Percentiles rank a stretch among this genome's conserved stretches.
phyloP scores from a whole-genome alignment of 2,329 filamentous ascomycete genomes.

The Saccharata proteae region DNA sequence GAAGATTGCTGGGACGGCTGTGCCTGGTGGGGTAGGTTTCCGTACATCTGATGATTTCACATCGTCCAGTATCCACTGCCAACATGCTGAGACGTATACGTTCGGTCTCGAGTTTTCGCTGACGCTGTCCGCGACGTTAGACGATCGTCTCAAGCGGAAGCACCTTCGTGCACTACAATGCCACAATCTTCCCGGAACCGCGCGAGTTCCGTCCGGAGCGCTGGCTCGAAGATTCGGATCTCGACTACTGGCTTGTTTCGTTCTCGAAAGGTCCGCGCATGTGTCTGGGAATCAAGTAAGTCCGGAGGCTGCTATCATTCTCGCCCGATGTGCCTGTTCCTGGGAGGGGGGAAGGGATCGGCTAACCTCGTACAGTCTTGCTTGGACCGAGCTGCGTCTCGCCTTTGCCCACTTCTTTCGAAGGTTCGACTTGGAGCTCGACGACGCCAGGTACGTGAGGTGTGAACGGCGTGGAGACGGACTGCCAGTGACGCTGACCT shows the following conservation, averaged over 20 bases:
- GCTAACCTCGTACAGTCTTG: conserved; percentile 9
- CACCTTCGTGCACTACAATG: conserved; percentile 17
- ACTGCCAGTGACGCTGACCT: neutral
- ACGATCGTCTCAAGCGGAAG: conserved; percentile 14
- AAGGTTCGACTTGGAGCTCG: conserved; percentile 7
- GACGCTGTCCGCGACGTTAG: conserved; percentile 19
- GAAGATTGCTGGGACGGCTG: conserved; percentile 12
- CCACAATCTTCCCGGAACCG: conserved; percentile 17
- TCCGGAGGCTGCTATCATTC: neutral
- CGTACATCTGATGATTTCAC: neutral
- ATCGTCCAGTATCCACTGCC: neutral
- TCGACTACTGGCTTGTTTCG: conserved; percentile 17
- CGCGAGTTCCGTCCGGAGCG: conserved; percentile 11
- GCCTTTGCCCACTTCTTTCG: conserved; percentile 9
- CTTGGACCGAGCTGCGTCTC: conserved; percentile 12
- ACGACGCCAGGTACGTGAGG: conserved; percentile 1
- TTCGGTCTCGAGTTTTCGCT: neutral
- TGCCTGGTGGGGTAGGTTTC: conserved; percentile 15
- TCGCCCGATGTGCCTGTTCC: neutral
- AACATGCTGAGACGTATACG: conserved; percentile 10
- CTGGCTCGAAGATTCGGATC: conserved; percentile 12
- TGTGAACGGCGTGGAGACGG: too few species aligned
- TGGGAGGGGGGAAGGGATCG: neutral
- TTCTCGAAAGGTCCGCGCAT: conserved; percentile 20
- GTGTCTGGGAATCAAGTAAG: conserved; percentile 21